phyloP scores from a whole-genome alignment of 1,139 yeast species.

The Yamadazyma epiphylla region DNA sequence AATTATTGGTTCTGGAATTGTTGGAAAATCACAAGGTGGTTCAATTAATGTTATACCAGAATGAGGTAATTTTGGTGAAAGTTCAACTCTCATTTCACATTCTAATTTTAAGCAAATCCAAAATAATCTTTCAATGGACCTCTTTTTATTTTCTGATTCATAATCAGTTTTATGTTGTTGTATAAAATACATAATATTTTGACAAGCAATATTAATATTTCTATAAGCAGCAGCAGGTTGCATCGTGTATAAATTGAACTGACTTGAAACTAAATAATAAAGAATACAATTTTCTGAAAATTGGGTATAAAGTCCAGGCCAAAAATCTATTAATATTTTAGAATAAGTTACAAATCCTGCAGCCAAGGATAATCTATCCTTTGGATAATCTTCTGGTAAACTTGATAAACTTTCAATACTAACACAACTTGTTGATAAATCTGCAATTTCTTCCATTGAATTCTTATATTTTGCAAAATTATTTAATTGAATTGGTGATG shows the following conservation, averaged over 20 bases:
- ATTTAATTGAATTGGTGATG: conserved; percentile 32
- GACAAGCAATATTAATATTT: conserved; percentile 28
- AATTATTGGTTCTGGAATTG: conserved; percentile 28
- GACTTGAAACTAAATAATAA: conserved; percentile 22
- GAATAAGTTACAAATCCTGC: conserved; percentile 22
- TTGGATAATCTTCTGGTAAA: conserved; percentile 11
- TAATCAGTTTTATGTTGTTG: conserved; percentile 12
- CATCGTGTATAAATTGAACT: conserved; percentile 32
- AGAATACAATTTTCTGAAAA: conserved; percentile 20
- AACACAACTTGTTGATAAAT: conserved; percentile 10
- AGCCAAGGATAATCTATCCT: conserved; percentile 22
- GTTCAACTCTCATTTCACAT: conserved; percentile 41
- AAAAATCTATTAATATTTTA: conserved; percentile 17
- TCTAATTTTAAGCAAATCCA: conserved; percentile 47
- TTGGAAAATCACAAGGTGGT: conserved; percentile 43
- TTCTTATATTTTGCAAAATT: conserved; percentile 26
- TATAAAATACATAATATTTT: conserved; percentile 31
- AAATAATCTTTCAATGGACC: conserved; percentile 35
- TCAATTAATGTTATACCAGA: conserved; percentile 39
- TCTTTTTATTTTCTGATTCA: conserved; percentile 11
- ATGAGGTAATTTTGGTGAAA: conserved; percentile 39
- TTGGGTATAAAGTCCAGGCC: conserved; percentile 19
- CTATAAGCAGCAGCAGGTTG: conserved; percentile 39
- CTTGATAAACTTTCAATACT: conserved; percentile 8
- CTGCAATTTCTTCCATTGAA: conserved; percentile 27